These are phyloP conservation scores for Erythrobasidium hasegawianum DNA, from an alignment of 1,284 basidiomycete species.

Conservation along the genomic window DNA sequence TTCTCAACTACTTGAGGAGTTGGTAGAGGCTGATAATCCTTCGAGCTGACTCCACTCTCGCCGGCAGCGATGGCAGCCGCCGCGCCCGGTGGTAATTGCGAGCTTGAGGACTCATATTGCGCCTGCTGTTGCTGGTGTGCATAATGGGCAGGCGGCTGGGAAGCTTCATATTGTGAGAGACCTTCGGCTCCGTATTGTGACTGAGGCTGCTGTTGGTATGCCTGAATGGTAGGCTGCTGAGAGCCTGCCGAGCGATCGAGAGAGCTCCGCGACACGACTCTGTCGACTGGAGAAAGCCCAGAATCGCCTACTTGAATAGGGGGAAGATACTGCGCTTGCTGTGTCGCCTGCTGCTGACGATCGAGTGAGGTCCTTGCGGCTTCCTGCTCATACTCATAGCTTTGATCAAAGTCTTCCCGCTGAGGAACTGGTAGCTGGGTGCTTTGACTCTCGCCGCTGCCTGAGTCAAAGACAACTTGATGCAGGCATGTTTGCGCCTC, in stretches of 20 bases:
- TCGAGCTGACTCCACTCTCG: too few relatives aligned
- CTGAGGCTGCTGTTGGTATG: too few relatives aligned
- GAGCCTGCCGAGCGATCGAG: background rate
- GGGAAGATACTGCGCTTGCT: background rate
- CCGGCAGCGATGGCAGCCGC: too few relatives aligned
- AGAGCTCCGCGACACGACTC: too few relatives aligned
- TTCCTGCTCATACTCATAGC: conserved; percentile 31
- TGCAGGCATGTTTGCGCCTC: conserved; percentile 44
- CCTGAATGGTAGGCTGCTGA: background rate
- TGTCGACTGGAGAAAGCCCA: too few relatives aligned
- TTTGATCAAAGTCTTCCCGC: conserved; percentile 19
- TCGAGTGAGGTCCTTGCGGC: conserved; percentile 13
- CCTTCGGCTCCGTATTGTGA: too few relatives aligned
- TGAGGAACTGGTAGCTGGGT: conserved; percentile 20
- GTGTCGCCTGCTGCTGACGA: background rate
- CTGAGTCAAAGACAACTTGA: conserved; percentile 45
- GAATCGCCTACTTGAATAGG: too few relatives aligned
- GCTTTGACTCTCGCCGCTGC: conserved; percentile 12
- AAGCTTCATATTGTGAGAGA: too few relatives aligned
- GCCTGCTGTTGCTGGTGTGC: too few relatives aligned
- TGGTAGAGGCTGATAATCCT: background rate
- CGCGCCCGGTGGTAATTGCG: too few relatives aligned
- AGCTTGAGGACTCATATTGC: too few relatives aligned
- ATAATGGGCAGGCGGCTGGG: too few relatives aligned
- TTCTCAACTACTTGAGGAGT: conserved; percentile 12